Base-by-base conservation (phyloP, 345 rosid species). In the Mallotus nudiflorus region DNA sequence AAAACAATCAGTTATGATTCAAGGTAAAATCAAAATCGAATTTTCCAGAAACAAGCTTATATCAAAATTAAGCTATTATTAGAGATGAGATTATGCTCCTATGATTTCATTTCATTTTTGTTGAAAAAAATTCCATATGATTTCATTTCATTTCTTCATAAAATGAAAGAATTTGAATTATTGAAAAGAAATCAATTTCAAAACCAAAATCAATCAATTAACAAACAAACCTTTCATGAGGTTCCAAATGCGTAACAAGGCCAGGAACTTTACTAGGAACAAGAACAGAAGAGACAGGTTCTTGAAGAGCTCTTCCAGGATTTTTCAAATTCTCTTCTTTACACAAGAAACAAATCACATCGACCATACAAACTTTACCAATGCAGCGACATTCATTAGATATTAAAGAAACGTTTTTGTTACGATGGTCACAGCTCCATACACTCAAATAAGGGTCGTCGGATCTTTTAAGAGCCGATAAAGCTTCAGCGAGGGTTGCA, bases 331-430 rank as follows among this genome's bases (percentile, higher is more conserved):
- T 91, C 20, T 90, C 85, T 65, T 88, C 80, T 54, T 67, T 72
- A 25, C 78, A 69, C 75, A 90, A 73, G 77, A 83, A 85, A 78
- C 92, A 80, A 54, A 90, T 67, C 24, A 88, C 77, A 60, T 92
- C 94, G 22, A 77, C 88, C 82, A 85, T 73, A 64, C 88, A 88
- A 57, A 92, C 80, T 75, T 88, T 92, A 18, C 97, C 89, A 5
- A 88, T 53, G 70, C 97, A 92, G 18, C 49, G 57, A 57, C 96
- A 90, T 12, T 71, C 73, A 27, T 49, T 39, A 29, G 66, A 29
- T 64, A 44, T 60, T 20, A 27, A 33, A 28, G 63, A 15, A 52
- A 16, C 10, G 42, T 51, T 48, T n/a, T 46, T 42, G 2, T 33
- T 20, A 13, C 8, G 28, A 18, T 49, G 69, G 35, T 55, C 62